Evolutionary conservation across 2,329 filamentous ascomycete species (phyloP).

Genomic region (Stemphylium vesicarium): DNA sequence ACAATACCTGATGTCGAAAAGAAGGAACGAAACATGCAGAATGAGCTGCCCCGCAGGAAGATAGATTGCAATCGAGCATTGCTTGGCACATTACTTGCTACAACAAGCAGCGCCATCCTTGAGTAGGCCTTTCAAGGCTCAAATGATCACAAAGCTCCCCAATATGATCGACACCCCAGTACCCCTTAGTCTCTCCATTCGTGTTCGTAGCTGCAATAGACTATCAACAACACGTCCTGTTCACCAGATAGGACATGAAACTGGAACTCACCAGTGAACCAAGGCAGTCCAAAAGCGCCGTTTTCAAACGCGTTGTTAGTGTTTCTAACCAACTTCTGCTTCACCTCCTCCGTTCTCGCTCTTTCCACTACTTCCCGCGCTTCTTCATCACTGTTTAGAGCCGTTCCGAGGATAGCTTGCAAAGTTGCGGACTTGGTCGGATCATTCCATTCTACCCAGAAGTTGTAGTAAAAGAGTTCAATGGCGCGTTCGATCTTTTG

Average conservation of each 20-base stretch:
- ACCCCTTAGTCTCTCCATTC: constrained; percentile 60
- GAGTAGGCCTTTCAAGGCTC: constrained; percentile 54
- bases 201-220: constrained; percentile 56
- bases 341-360: constrained; percentile 51
- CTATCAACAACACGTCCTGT: constrained; percentile 1
- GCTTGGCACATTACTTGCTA: constrained; percentile 17
- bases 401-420: constrained; percentile 51
- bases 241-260: not conserved
- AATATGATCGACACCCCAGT: constrained; percentile 68
- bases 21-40: too few species aligned
- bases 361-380: constrained; percentile 52
- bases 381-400: constrained; percentile 55
- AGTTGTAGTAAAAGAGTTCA: constrained; percentile 57
- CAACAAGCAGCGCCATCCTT: constrained; percentile 49
- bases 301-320: constrained; percentile 60
- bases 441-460: constrained; percentile 59
- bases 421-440: constrained; percentile 56
- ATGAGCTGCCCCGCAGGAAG: too few species aligned
- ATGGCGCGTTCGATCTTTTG: constrained; percentile 51
- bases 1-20: too few species aligned
- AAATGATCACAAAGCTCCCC: constrained; percentile 61
- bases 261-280: constrained; percentile 54
- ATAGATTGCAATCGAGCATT: too few species aligned
- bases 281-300: constrained; percentile 67
- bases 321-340: constrained; percentile 56